Evolutionary conservation across 192 early-diverging fungal genomes (phyloP), one percentile per base, ranked within the genome.

Genomic region (Coemansia sp.): DNA sequence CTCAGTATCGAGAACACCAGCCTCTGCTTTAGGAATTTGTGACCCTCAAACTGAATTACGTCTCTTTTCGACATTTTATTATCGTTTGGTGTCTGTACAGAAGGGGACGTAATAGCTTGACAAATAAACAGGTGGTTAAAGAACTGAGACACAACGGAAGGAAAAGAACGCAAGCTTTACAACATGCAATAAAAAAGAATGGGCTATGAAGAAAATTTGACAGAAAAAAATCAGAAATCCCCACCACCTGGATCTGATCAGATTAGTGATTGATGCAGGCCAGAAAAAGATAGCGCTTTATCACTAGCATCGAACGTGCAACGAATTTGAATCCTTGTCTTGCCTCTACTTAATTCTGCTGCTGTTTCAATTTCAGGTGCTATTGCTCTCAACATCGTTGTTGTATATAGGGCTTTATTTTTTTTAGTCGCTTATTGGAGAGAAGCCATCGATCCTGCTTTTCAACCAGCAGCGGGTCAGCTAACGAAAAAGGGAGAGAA

Each of bases 1-100:
- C 90, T 89, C 55, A 99, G 80, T 22, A 92, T 91, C 26, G 95
- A 89, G 42, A 99, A 80, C 13, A 99, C 86, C 56, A 99, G 87
- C 43, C 97, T 85, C 78, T 98, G 94, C 52, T 94, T 85, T 59
- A 99, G 80, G 69, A 92, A 93, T 69, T 87, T 87, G 80, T 95
- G 91, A 13, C 95, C 97, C 66, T 92, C 86, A 65, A 91, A 92
- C 41, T 85, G 67, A 32, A 74, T 26, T 9, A 68, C 54, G 11
- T 79, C 69, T 48, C 80, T 65, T 41, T 75, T 78, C 32, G 75
- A 78, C 80, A 83, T 83, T 45, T 21, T 65, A 51, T 55, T 26
- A 46, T 32, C 40, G 22, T 54, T 15, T 6, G 15, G 21, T 54
- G 26, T 54, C 51, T 54, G 32, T 32, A 52, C 46, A 63, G 21